A percentile compares a stretch with the other conserved stretches of the same genome.
phyloP scores from a whole-genome alignment of 805 yeast species.

The Metschnikowia shivogae region DNA sequence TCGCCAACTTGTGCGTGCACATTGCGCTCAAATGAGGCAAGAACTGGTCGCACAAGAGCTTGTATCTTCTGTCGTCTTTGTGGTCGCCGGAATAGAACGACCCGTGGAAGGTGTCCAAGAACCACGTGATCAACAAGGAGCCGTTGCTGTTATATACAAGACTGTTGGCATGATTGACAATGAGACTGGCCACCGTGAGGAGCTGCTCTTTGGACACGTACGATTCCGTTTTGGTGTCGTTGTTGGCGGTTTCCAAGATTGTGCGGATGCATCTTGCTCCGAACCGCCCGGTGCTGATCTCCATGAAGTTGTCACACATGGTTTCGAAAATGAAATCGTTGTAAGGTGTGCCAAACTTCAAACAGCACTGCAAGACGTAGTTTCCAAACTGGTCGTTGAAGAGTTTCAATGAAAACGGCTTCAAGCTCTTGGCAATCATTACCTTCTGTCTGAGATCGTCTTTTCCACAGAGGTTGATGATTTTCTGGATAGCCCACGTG shows the following conservation, averaged over 20 bases:
- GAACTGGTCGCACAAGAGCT: slow-evolving; percentile 58
- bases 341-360: slow-evolving; percentile 85
- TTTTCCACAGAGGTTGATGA: slow-evolving; percentile 61
- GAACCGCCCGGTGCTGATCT: slow-evolving; percentile 81
- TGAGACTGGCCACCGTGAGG: slow-evolving; percentile 67
- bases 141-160: slow-evolving; percentile 84
- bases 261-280: slow-evolving; percentile 96
- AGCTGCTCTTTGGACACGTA: slow-evolving; percentile 55
- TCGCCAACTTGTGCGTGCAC: slow-evolving; percentile 80
- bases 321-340: slow-evolving; percentile 86
- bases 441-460: slow-evolving; percentile 44
- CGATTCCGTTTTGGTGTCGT: slow-evolving; percentile 21
- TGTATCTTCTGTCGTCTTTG: slow-evolving; percentile 41
- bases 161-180: slow-evolving; percentile 72
- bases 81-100: slow-evolving; percentile 32
- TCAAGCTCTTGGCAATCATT: slow-evolving; percentile 63
- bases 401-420: slow-evolving; percentile 77
- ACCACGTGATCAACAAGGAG: slow-evolving; percentile 87
- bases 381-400: slow-evolving; percentile 96
- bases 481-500: slow-evolving; percentile 98
- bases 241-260: slow-evolving; percentile 75
- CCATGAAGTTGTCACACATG: slow-evolving; percentile 70
- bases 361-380: slow-evolving; percentile 91
- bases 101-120: slow-evolving; percentile 63
- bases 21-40: slow-evolving; percentile 58